Conservation (phyloP, 2,329 filamentous ascomycete genomes). For the Cryphonectria parasitica region DNA sequence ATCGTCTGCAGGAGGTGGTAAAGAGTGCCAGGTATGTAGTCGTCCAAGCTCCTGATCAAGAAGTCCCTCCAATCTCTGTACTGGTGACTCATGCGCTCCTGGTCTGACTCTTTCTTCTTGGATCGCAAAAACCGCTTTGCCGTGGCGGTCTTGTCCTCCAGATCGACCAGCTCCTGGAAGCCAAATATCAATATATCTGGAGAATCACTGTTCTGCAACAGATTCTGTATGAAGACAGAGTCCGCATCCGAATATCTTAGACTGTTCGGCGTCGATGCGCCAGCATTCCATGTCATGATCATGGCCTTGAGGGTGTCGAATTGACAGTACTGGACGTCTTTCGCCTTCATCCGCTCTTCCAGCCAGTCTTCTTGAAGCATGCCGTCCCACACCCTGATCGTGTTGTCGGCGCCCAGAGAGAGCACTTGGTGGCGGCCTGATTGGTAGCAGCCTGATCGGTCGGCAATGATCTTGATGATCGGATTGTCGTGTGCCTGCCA, state of each 20-base stretch:
- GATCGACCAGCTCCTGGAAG: slow-evolving; percentile 96
- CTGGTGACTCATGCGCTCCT: slow-evolving; percentile 94
- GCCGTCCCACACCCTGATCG: slow-evolving; percentile 87
- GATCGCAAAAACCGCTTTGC: slow-evolving; percentile 94
- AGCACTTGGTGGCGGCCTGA: slow-evolving; percentile 83
- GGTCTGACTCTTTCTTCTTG: slow-evolving; percentile 82
- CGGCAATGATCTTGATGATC: slow-evolving; percentile 75
- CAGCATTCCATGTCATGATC: slow-evolving; percentile 95
- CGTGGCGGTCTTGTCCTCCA: slow-evolving; percentile 96
- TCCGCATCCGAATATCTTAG: slow-evolving; percentile 73
- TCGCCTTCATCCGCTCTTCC: slow-evolving; percentile 84
- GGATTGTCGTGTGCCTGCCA: slow-evolving; percentile 91
- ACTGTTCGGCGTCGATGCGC: slow-evolving; percentile 88
- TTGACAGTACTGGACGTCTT: slow-evolving; percentile 80
- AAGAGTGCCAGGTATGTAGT: slow-evolving; percentile 76
- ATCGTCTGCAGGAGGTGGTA: slow-evolving; percentile 89
- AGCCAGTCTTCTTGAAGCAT: slow-evolving; percentile 93
- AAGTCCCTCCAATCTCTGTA: slow-evolving; percentile 97
- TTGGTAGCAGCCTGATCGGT: slow-evolving; percentile 82
- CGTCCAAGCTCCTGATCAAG: slow-evolving; percentile 78
- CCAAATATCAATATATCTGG: slow-evolving; percentile 94
- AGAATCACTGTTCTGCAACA: slow-evolving; percentile 74
- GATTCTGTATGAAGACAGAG: slow-evolving; percentile 76
- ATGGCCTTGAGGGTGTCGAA: slow-evolving; percentile 81
- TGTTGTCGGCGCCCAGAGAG: slow-evolving; percentile 85